A percentile compares a stretch with the other conserved stretches of the same genome.
These are phyloP conservation scores for Vinca minor DNA, from an alignment of 257 asterid genomes.

Conservation along the genomic window DNA sequence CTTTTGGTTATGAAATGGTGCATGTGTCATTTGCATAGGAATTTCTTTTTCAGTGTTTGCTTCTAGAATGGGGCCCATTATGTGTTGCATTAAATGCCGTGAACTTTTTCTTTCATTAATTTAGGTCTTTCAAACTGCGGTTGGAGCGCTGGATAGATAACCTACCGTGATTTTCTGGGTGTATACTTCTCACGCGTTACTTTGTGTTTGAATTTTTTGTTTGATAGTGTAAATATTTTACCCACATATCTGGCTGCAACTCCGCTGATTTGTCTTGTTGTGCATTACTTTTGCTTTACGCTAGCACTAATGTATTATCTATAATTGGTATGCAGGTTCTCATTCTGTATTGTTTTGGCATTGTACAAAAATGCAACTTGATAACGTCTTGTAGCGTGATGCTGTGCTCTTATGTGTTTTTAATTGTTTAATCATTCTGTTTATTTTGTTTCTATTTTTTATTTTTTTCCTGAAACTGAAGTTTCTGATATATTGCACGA, in stretches of 20 bases:
- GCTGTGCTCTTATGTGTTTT: background rate
- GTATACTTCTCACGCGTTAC: background rate
- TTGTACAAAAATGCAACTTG: background rate
- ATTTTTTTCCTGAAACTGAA: background rate
- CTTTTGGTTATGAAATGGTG: background rate
- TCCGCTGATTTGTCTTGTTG: background rate
- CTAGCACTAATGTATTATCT: background rate
- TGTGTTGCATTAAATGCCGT: background rate
- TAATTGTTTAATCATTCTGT: background rate
- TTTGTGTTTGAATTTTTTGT: background rate
- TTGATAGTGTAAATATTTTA: background rate
- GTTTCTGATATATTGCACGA: background rate
- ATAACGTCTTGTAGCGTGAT: background rate
- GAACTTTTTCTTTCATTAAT: background rate
- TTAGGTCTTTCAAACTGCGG: background rate
- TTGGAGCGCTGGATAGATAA: background rate
- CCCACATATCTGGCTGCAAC: background rate
- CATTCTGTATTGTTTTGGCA: constrained; percentile 1
- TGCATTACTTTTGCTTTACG: background rate
- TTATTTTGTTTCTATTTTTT: background rate
- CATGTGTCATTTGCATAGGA: background rate
- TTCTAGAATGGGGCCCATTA: background rate
- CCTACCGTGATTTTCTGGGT: background rate
- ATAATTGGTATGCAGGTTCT: background rate
- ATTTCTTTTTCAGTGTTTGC: background rate